These are phyloP conservation scores for Bathelium albidoporum DNA, from an alignment of 495 filamentous ascomycete species.

Conservation along the genomic window DNA sequence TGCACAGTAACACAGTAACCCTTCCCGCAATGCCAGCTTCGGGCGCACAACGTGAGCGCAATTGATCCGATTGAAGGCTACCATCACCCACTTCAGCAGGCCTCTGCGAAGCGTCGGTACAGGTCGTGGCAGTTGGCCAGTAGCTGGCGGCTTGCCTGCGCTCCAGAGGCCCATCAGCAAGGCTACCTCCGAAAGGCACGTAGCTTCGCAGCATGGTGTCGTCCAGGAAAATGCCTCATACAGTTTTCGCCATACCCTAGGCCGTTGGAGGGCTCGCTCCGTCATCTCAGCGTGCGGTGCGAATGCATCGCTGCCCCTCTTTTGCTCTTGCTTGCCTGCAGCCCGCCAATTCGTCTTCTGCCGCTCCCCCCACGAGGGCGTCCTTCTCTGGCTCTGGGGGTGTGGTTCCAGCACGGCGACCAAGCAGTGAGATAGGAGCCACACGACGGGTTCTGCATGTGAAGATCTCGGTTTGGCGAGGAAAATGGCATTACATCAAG, in stretches of 20 bases:
- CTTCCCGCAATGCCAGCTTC: too few species aligned
- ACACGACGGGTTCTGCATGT: neutral
- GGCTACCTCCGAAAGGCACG: neutral
- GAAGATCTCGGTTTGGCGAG: neutral
- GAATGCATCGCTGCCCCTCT: neutral
- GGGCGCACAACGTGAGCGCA: neutral
- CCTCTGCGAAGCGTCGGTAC: neutral
- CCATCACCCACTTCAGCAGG: neutral
- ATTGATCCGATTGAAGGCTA: neutral
- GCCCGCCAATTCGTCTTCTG: neutral
- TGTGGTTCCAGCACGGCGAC: neutral
- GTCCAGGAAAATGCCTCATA: constrained; percentile 1
- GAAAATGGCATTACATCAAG: neutral
- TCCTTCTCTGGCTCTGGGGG: neutral
- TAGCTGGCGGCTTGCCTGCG: neutral
- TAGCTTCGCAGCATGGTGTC: neutral
- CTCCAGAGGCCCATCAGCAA: neutral
- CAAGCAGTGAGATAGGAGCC: neutral
- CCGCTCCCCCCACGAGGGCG: neutral
- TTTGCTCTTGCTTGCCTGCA: neutral
- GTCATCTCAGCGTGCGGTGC: neutral
- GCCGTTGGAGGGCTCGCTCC: neutral
- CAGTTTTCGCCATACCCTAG: neutral
- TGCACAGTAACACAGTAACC: neutral
- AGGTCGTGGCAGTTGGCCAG: neutral